A percentile compares a stretch with the other conserved stretches of the same genome.
phyloP scores from a whole-genome alignment of 805 yeast species.

The Zygotorulaspora danielsina region DNA sequence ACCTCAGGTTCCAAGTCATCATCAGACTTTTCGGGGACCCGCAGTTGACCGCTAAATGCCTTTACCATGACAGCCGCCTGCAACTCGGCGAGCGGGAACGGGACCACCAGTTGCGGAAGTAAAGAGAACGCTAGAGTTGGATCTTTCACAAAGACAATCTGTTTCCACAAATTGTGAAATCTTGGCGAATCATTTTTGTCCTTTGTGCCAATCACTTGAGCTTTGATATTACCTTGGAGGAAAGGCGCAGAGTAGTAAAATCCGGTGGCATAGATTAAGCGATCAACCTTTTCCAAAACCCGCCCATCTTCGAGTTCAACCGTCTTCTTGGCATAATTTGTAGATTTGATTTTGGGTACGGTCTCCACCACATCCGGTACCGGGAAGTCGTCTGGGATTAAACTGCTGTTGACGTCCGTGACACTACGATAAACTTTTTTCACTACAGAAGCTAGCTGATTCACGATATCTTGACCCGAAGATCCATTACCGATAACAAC shows the following conservation, averaged over 20 bases:
- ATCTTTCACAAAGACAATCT: slow-evolving; percentile 51
- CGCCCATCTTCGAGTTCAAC: slow-evolving; percentile 36
- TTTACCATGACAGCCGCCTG: slow-evolving; percentile 66
- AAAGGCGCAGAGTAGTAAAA: slow-evolving; percentile 47
- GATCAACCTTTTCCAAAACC: slow-evolving; percentile 34
- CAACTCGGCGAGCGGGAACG: slow-evolving; percentile 56
- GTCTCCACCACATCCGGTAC: slow-evolving; percentile 8
- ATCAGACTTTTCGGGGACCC: slow-evolving; percentile 44
- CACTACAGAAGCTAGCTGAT: slow-evolving; percentile 37
- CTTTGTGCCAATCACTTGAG: slow-evolving; percentile 17
- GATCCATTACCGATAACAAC: slow-evolving; percentile 42
- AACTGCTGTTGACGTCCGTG: slow-evolving; percentile 46
- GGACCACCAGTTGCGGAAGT: slow-evolving; percentile 56
- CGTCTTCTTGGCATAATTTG: slow-evolving; percentile 24
- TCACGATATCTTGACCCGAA: slow-evolving; percentile 43
- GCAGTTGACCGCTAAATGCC: slow-evolving; percentile 52
- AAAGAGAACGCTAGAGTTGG: slow-evolving; percentile 65
- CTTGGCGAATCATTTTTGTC: slow-evolving; percentile 23
- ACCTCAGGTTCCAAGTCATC: slow-evolving; percentile 12
- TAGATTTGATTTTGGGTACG: slow-evolving; percentile 32
- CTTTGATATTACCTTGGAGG: slow-evolving; percentile 27
- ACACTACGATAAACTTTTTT: slow-evolving; percentile 46
- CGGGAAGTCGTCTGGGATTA: slow-evolving; percentile 6
- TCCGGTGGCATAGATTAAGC: slow-evolving; percentile 48
- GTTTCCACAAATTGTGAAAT: slow-evolving; percentile 54